Conservation (phyloP, 495 filamentous ascomycete species). For the Aspergillus ostianus region DNA sequence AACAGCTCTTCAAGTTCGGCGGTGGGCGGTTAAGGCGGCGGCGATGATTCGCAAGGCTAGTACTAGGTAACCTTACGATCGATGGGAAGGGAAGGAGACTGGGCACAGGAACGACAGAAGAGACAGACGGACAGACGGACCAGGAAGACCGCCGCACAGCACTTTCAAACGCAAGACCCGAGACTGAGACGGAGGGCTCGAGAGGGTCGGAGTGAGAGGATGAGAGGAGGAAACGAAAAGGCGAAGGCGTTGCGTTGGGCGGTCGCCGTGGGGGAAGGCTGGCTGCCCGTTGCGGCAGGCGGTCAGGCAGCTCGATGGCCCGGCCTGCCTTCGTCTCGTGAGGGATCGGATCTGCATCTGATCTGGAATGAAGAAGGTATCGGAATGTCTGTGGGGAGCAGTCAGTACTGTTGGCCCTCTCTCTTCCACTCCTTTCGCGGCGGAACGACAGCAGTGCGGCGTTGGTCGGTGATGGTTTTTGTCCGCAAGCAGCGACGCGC, state of each 20-base stretch:
- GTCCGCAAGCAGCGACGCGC: not conserved
- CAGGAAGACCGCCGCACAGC: constrained; percentile 4
- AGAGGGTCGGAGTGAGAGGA: not conserved
- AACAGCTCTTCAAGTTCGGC: not conserved
- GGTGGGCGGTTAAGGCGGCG: constrained; percentile 16
- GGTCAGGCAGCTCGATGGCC: constrained; percentile 22
- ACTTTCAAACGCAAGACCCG: not conserved
- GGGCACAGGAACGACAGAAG: not conserved
- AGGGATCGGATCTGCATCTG: constrained; percentile 10
- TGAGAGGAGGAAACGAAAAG: constrained; percentile 14
- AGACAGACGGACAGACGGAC: constrained; percentile 8
- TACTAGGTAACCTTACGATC: not conserved
- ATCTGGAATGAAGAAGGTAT: not conserved
- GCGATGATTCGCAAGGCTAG: constrained; percentile 9
- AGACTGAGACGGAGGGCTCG: constrained; percentile 2
- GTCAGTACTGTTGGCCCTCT: too few species aligned
- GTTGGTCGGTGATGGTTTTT: not conserved
- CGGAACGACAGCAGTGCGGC: not conserved
- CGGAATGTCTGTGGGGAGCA: too few species aligned
- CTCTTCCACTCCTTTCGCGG: not conserved
- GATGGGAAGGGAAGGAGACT: constrained; percentile 1
- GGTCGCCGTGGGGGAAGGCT: constrained; percentile 22
- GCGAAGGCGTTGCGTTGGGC: constrained; percentile 36
- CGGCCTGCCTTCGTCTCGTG: not conserved
- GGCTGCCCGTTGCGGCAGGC: constrained; percentile 30